A percentile compares a stretch with the other conserved stretches of the same genome.
These are phyloP conservation scores for Lactarius hatsudake DNA, from an alignment of 768 basidiomycete species.

Conservation along the genomic window DNA sequence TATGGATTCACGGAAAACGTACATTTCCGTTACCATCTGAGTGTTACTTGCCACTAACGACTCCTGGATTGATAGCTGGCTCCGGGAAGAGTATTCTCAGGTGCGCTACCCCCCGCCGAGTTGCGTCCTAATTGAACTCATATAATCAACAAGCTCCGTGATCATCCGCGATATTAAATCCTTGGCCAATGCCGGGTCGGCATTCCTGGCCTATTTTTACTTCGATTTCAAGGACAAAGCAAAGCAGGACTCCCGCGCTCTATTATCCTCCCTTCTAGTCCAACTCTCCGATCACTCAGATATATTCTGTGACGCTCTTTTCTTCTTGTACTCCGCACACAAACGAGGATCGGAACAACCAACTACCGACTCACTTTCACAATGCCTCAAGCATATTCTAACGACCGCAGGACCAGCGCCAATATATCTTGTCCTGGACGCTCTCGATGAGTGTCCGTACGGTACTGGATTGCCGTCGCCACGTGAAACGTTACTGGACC, in stretches of 20 bases:
- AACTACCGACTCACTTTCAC: background rate
- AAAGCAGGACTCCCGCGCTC: background rate
- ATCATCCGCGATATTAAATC: background rate
- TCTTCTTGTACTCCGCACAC: background rate
- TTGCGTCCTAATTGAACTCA: background rate
- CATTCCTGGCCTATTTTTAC: background rate
- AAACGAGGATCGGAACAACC: background rate
- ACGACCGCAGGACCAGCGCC: background rate
- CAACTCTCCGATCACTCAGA: background rate
- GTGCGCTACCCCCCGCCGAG: background rate
- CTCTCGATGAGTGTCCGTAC: constrained; percentile 1
- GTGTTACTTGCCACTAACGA: background rate
- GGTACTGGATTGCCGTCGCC: background rate
- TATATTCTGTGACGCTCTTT: background rate
- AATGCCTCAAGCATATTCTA: background rate
- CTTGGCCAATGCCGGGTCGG: background rate
- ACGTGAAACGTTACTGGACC: background rate
- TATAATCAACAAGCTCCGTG: background rate
- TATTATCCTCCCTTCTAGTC: background rate
- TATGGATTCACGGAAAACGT: background rate
- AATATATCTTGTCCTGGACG: background rate
- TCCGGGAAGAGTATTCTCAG: background rate
- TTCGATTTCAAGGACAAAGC: background rate
- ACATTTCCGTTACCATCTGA: background rate
- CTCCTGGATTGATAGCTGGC: background rate